These are phyloP conservation scores for Colletotrichum limetticola DNA, from an alignment of 2,329 filamentous ascomycete species.

Conservation along the genomic window DNA sequence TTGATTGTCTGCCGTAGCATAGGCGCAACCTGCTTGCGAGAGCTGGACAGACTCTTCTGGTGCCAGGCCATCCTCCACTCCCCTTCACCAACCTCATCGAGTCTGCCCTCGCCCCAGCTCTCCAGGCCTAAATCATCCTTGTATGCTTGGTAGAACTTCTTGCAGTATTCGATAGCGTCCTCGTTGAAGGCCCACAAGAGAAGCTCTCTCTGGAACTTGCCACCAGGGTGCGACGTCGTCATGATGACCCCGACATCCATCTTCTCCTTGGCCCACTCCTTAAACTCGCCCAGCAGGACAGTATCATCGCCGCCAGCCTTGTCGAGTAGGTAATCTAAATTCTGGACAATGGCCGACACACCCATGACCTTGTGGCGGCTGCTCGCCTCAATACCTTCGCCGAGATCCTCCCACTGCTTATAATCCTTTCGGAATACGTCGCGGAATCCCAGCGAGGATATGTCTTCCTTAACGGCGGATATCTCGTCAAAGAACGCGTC, in stretches of 20 bases:
- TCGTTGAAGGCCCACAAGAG: conserved; percentile 72
- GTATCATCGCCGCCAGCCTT: conserved; percentile 58
- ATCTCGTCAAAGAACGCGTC: conserved; percentile 69
- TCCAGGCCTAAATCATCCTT: conserved; percentile 65
- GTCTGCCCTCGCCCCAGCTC: conserved; percentile 59
- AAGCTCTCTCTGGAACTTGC: conserved; percentile 72
- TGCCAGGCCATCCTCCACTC: conserved; percentile 72
- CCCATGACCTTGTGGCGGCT: conserved; percentile 60
- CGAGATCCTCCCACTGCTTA: conserved; percentile 77
- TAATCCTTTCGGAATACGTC: conserved; percentile 86
- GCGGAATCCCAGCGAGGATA: conserved; percentile 67
- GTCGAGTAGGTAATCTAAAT: conserved; percentile 67
- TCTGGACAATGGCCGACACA: conserved; percentile 70
- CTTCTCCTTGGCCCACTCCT: conserved; percentile 64
- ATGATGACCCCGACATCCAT: conserved; percentile 76
- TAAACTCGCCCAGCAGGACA: conserved; percentile 60
- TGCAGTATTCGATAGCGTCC: conserved; percentile 59
- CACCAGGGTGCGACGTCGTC: conserved; percentile 70
- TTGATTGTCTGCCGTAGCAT: conserved; percentile 69
- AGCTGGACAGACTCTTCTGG: conserved; percentile 70
- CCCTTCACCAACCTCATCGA: conserved; percentile 52
- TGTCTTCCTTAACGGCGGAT: conserved; percentile 72
- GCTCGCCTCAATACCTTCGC: conserved; percentile 40
- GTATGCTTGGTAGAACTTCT: conserved; percentile 62
- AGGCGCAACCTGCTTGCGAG: conserved; percentile 76